phyloP scores from a whole-genome alignment of 139 green algal species.

The Tetraselmis chui region DNA sequence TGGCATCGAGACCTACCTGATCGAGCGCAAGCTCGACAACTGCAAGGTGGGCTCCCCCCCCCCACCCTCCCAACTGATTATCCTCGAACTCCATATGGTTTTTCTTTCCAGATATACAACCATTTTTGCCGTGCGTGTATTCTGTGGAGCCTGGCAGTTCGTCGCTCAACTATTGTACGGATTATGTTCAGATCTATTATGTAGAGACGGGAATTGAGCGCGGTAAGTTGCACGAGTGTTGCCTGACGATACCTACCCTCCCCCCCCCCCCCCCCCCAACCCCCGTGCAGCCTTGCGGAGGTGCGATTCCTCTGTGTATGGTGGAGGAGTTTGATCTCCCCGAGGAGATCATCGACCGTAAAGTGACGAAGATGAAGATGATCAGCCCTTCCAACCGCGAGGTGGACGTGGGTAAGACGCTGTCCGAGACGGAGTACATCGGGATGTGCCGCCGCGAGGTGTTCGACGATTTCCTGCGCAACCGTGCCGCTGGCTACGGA shows the following conservation, averaged over 20 bases:
- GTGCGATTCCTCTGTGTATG: conserved; percentile 98
- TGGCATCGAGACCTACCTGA: conserved; percentile 89
- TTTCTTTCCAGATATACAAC: no score
- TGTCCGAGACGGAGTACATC: conserved; percentile 97
- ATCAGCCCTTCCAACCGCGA: conserved; percentile 97
- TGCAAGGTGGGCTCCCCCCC: conserved; percentile 68
- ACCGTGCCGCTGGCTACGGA: conserved; percentile 78
- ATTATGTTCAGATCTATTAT: no score
- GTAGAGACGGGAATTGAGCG: no score
- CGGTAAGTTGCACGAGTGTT: no score
- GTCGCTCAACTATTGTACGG: no score
- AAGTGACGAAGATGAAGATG: conserved; percentile 99
- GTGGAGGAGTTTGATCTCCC: conserved; percentile 97
- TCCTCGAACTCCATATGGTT: no score
- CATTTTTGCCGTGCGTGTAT: no score
- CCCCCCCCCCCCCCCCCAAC: neutral
- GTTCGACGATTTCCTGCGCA: conserved; percentile 92
- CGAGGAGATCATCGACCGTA: conserved; percentile 90
- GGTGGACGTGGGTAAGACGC: conserved; percentile 96
- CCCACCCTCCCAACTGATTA: no score
- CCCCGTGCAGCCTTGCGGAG: conserved; percentile 79
- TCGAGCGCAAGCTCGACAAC: conserved; percentile 99
- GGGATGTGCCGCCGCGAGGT: conserved; percentile 95
- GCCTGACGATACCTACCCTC: no score
- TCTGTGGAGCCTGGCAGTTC: no score